Base-by-base conservation (phyloP, 2,329 filamentous ascomycete genomes). In the Fusarium keratoplasticum region DNA sequence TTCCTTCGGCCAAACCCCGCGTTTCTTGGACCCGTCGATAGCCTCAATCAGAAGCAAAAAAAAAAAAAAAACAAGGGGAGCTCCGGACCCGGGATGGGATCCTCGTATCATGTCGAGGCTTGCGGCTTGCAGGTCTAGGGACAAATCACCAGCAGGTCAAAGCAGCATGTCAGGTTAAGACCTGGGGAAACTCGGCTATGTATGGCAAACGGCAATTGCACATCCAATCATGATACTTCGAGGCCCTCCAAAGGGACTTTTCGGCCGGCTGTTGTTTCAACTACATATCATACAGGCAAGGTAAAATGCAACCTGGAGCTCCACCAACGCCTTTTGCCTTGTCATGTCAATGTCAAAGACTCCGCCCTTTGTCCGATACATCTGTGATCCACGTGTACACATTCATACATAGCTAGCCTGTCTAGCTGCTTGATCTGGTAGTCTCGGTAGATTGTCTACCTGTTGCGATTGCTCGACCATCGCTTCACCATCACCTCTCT, bases 401-500 rank as follows among this genome's bases (percentile, higher is more conserved):
- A 67, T 69, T 73, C 52, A 66, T 68, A 67, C 58, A 69, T 69
- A 47, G 44, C 40, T 47, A 57, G 40, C 33, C 38, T n/a, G 35
- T 35, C n/a, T 13, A 31, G 35, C 36, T 31, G 29, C 36, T 25
- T 1, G 13, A 40, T 11, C 27, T 38, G 22, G 55, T 40, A 38
- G 16, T 31, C n/a, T 36, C 6, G 31, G 42, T n/a, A 54, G 52
- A 40, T 36, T 33, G 57, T 33, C 61, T 77, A 84, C 65, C 86
- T 83, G 81, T 91, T 96, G 44, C 95, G 88, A 82, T 97, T 97
- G 59, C 92, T 92, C 58, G 94, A 90, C 95, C 95, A 98, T 71
- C 96, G 89, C 84, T 91, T 93, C 63, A 98, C 86, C 70, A 93
- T 89, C 71, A 98, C 90, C 81, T 98, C 95, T 70, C 94, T 88